Conservation (phyloP, 352 stramenopile genomes). For the Phytophthora citrophthora region DNA sequence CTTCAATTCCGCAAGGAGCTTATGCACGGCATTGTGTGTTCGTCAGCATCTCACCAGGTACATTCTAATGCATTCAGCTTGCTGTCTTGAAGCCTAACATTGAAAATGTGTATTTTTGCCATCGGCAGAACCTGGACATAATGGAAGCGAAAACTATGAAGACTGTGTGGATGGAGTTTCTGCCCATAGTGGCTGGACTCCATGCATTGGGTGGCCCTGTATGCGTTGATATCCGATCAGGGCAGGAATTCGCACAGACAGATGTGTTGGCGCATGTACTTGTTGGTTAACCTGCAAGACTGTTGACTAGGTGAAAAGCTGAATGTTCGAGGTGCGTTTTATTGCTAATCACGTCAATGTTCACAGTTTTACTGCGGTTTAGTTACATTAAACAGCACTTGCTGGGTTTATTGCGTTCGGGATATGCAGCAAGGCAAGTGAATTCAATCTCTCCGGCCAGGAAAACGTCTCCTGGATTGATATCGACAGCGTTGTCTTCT, state of each 20-base stretch:
- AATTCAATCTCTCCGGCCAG: slow-evolving; percentile 79
- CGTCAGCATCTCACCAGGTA: slow-evolving; percentile 79
- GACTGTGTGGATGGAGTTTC: slow-evolving; percentile 64
- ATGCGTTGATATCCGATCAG: slow-evolving; percentile 72
- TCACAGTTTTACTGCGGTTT: slow-evolving; percentile 17
- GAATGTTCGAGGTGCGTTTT: neutral
- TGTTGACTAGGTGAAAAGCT: slow-evolving; percentile 23
- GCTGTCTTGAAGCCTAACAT: neutral
- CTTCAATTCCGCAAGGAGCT: slow-evolving; percentile 79
- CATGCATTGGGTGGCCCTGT: slow-evolving; percentile 65
- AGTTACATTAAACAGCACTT: slow-evolving; percentile 58
- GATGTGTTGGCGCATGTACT: slow-evolving; percentile 61
- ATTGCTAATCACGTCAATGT: slow-evolving; percentile 3
- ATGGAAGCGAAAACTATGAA: slow-evolving; percentile 53
- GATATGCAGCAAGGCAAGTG: slow-evolving; percentile 69
- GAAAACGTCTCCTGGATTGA: slow-evolving; percentile 74
- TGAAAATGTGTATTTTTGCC: neutral
- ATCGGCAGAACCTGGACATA: slow-evolving; percentile 64
- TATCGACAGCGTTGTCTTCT: slow-evolving; percentile 67
- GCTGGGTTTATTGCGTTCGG: slow-evolving; percentile 60
- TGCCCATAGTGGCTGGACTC: slow-evolving; percentile 71
- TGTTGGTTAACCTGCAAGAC: slow-evolving; percentile 40
- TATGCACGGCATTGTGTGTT: slow-evolving; percentile 77
- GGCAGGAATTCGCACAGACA: slow-evolving; percentile 60
- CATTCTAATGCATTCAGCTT: neutral